Base-by-base conservation (phyloP, 768 basidiomycete genomes). In the Xerocomellus intermedius region DNA sequence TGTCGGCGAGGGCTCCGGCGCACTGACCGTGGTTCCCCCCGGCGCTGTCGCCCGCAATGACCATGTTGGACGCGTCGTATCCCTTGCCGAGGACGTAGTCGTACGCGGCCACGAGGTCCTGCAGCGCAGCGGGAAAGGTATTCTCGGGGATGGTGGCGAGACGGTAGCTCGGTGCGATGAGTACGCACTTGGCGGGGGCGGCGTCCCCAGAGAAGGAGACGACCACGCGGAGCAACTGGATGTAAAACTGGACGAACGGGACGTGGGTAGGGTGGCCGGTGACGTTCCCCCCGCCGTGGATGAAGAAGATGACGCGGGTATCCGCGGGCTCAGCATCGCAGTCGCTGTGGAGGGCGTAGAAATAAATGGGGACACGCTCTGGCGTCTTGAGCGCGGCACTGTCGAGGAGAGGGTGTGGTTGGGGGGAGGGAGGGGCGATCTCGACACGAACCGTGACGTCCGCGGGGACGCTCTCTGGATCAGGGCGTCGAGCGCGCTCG, bases 101-200 rank as follows among this genome's bases (percentile, higher is more conserved):
- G 21, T 70, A 70, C 2, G 59, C 68, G 0, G 69, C 64, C 0
- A 63, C 28, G 13, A 65, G 5, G 28, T 68, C 67, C 28, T 68
- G 67, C 3, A 69, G 37, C 0, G 52, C 63, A 0, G 59, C 66
- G 0, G 68, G 66, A 13, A 65, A n/a, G n/a, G n/a, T n/a, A n/a
- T n/a, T n/a, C n/a, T n/a, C 51, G 0, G 64, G 61, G 19, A 48
- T 22, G 1, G 61, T 68, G 14, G 66, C 57, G n/a, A 70, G 61
- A 12, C 69, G 59, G 48, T 65, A 68, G 35, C 56, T 55, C 12
- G 67, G 69, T 0, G 64, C 64, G 39, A 64, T n/a, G 21, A 68
- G 43, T 2, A 66, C 50, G 17, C 45, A 58, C 2, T 50, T 50
- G 37, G 38, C 8, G 7, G 12, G 5, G n/a, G 14, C 21, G 5